Evolutionary conservation across 139 green algal species (phyloP).

Genomic region (Ostreobium quekettii): DNA sequence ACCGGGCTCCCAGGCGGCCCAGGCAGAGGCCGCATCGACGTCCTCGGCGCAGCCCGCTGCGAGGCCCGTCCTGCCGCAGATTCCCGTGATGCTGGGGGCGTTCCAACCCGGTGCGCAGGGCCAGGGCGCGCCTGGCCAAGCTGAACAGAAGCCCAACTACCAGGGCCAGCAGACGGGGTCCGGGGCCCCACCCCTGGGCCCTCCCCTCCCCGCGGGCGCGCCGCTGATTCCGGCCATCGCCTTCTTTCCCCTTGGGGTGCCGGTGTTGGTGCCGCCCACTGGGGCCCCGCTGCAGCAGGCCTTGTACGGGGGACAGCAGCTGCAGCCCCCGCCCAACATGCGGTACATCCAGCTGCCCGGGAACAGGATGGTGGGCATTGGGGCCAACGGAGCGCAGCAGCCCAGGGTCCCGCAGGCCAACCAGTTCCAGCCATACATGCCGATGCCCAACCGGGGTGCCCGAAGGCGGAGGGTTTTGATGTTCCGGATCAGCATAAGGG

Average conservation of each 20-base stretch:
- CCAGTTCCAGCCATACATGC: neutral
- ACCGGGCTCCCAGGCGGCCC: neutral
- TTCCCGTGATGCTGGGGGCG: neutral
- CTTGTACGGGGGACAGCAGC: constrained; percentile 11
- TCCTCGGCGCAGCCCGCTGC: neutral
- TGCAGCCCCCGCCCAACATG: neutral
- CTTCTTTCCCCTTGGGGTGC: constrained; percentile 14
- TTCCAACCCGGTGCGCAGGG: neutral
- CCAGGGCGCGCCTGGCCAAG: neutral
- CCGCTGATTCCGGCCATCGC: constrained; percentile 14
- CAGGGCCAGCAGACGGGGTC: neutral
- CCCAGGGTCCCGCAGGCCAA: too few relatives aligned
- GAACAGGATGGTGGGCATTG: neutral
- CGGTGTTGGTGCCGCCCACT: constrained; percentile 15
- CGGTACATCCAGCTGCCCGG: neutral
- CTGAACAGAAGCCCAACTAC: neutral
- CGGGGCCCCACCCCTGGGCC: neutral
- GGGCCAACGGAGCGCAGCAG: neutral
- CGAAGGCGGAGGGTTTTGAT: constrained; percentile 2
- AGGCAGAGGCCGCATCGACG: neutral
- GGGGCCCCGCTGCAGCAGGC: constrained; percentile 6
- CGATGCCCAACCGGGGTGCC: neutral
- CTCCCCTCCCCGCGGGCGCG: too few relatives aligned
- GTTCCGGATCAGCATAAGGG: constrained; percentile 3
- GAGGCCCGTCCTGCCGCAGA: neutral